phyloP scores from a whole-genome alignment of 345 rosid genomes.

The Eucalyptus erythrocorys region DNA sequence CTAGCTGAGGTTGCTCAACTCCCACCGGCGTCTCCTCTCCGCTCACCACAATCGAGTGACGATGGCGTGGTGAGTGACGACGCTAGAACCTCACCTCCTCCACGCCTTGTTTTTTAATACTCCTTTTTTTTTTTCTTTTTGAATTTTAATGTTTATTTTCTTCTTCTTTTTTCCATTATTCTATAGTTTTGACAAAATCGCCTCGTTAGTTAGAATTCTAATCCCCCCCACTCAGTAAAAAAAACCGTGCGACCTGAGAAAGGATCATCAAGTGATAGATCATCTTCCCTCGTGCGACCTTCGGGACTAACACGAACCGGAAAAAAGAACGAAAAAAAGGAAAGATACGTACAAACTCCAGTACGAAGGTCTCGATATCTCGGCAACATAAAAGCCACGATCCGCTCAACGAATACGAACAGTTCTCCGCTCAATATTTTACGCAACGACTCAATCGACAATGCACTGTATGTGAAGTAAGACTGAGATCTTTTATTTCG shows the following conservation, averaged over 20 bases:
- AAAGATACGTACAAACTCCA: neutral
- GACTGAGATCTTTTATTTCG: neutral
- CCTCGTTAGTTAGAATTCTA: neutral
- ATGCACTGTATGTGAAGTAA: neutral
- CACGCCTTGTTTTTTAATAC: neutral
- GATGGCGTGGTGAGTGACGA: neutral
- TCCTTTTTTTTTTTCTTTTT: neutral
- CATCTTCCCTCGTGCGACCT: neutral
- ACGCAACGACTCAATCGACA: neutral
- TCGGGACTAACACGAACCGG: neutral
- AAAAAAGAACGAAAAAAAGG: neutral
- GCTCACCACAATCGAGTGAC: neutral
- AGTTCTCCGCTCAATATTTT: neutral
- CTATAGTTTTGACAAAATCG: neutral
- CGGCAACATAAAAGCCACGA: neutral
- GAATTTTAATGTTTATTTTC: neutral
- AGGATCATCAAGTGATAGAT: neutral
- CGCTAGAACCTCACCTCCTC: fast-evolving
- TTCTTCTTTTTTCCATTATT: neutral
- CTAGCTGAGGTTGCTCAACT: neutral
- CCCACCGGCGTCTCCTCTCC: neutral
- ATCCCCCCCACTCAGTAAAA: neutral
- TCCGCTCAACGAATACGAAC: neutral
- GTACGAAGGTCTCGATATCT: neutral
- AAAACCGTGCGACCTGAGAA: neutral